phyloP scores from a whole-genome alignment of 345 rosid genomes.

The Chamaenerion angustifolium region DNA sequence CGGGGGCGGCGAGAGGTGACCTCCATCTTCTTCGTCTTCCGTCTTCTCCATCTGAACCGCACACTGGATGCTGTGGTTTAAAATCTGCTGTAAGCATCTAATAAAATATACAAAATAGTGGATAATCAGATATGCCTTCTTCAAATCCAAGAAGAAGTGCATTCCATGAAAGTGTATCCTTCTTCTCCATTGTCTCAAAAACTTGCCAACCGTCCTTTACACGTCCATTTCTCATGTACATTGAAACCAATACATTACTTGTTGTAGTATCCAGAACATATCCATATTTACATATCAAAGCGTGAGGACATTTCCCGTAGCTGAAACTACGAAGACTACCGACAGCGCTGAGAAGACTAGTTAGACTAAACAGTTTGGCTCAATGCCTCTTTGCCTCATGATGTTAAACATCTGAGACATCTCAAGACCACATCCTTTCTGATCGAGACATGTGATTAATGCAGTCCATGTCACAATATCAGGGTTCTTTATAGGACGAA shows the following conservation, averaged over 20 bases:
- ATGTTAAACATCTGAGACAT: constrained; percentile 18
- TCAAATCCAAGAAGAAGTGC: constrained; percentile 22
- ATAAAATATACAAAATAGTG: background rate
- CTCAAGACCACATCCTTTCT: constrained; percentile 21
- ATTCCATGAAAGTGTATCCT: constrained; percentile 29
- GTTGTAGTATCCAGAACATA: constrained; percentile 15
- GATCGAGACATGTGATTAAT: constrained; percentile 25
- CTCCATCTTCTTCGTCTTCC: no score
- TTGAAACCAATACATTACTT: constrained; percentile 26
- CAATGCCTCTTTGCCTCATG: constrained; percentile 22
- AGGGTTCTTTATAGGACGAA: constrained; percentile 21
- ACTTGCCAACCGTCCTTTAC: constrained; percentile 19
- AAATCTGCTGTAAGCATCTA: constrained; percentile 1
- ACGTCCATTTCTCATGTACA: constrained; percentile 26
- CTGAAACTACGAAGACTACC: constrained; percentile 12
- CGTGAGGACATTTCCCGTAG: constrained; percentile 28
- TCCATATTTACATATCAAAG: constrained; percentile 24
- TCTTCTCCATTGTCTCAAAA: constrained; percentile 20
- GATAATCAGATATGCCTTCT: background rate
- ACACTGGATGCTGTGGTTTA: no score
- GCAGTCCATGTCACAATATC: constrained; percentile 28
- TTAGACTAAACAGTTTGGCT: constrained; percentile 24
- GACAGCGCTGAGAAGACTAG: constrained; percentile 23
- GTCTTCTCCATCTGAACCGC: no score
- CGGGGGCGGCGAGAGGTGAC: no score